Conservation (phyloP, 805 yeast genomes). For the Priceomyces melissophilus region DNA sequence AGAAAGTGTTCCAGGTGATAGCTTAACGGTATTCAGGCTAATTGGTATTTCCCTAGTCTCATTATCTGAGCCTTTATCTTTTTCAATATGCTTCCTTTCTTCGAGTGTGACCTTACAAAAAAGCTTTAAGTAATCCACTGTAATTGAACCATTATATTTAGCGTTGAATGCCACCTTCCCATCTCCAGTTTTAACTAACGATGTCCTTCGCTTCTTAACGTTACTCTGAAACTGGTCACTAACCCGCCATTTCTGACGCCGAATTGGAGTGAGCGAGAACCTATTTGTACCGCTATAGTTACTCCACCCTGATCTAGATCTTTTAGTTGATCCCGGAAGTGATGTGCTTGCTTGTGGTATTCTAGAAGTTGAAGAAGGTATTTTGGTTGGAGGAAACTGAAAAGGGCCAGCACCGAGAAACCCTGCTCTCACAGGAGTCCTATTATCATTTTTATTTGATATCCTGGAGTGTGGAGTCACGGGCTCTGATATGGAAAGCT, state of each 20-base stretch:
- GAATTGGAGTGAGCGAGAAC: slow-evolving; percentile 8
- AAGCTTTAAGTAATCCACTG: slow-evolving; percentile 33
- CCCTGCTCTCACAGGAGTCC: no score
- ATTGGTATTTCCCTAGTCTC: neutral
- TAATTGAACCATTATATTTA: slow-evolving; percentile 33
- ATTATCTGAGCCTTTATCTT: neutral
- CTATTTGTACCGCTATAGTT: slow-evolving; percentile 4
- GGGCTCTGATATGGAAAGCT: no score
- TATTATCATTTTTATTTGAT: no score
- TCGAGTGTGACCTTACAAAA: slow-evolving; percentile 27
- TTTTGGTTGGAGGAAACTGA: slow-evolving; percentile 10
- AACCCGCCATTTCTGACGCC: slow-evolving; percentile 8
- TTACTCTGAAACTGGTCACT: slow-evolving; percentile 6
- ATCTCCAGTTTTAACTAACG: slow-evolving; percentile 17
- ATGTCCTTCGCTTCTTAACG: slow-evolving; percentile 21
- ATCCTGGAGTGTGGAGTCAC: no score
- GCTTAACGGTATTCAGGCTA: neutral
- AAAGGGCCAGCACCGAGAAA: slow-evolving; percentile 1
- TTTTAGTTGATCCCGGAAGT: slow-evolving; percentile 6
- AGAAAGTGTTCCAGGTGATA: neutral
- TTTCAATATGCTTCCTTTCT: slow-evolving; percentile 1
- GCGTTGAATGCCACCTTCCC: slow-evolving; percentile 27
- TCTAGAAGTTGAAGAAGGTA: slow-evolving; percentile 7
- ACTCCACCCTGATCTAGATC: slow-evolving; percentile 4
- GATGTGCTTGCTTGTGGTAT: slow-evolving; percentile 6